Conservation (phyloP, 2,329 filamentous ascomycete species). For the Alternaria novae-zelandiae region DNA sequence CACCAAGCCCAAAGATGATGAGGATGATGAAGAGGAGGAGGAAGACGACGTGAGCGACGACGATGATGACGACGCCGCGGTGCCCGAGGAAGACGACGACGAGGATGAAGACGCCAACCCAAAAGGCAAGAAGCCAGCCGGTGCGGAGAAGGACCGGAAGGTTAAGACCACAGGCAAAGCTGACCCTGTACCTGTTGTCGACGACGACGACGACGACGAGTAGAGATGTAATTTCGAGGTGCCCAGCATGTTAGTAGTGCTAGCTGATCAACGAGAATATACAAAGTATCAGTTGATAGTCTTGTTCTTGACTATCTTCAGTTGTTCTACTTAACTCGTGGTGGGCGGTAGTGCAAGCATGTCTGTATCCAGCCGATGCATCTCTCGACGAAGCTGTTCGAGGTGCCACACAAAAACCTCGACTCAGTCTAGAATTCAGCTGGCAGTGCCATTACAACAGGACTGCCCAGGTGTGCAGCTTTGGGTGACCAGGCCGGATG, state of each 20-base stretch:
- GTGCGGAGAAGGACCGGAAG: constrained; percentile 43
- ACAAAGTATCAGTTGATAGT: not conserved
- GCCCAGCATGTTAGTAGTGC: not conserved
- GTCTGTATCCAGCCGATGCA: constrained; percentile 18
- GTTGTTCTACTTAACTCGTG: not conserved
- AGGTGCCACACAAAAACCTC: not conserved
- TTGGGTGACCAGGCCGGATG: not conserved
- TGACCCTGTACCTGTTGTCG: constrained; percentile 41
- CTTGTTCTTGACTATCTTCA: not conserved
- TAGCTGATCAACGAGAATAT: not conserved
- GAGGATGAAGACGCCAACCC: constrained; percentile 45
- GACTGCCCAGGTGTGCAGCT: not conserved
- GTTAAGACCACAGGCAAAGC: constrained; percentile 38
- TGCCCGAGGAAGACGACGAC: constrained; percentile 38
- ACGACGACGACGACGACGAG: constrained; percentile 40
- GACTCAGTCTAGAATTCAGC: not conserved
- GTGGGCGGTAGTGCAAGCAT: constrained; percentile 8
- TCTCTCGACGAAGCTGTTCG: not conserved
- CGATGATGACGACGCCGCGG: constrained; percentile 9
- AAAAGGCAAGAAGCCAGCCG: constrained; percentile 46
- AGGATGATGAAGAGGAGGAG: constrained; percentile 41
- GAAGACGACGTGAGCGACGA: constrained; percentile 26
- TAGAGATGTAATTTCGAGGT: not conserved
- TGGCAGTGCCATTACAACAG: not conserved
- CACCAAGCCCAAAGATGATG: constrained; percentile 37